phyloP scores from a whole-genome alignment of 1,284 basidiomycete species.

The Lentinula novae-zelandiae region DNA sequence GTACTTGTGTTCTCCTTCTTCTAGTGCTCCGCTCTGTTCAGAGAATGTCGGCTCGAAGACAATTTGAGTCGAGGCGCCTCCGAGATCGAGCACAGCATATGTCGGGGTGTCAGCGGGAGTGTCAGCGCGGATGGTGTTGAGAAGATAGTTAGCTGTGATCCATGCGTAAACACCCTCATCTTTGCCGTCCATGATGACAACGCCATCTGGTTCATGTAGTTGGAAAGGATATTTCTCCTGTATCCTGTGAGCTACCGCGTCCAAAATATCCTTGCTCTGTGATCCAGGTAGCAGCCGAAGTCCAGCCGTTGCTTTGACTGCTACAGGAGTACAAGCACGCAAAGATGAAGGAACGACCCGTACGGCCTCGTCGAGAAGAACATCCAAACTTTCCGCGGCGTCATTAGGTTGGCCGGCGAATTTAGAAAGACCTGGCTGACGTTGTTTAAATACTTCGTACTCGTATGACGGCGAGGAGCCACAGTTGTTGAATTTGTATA shows the following conservation, averaged over 20 bases:
- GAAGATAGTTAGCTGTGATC: conserved; percentile 96
- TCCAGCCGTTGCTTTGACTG: conserved; percentile 95
- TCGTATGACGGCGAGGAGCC: conserved; percentile 77
- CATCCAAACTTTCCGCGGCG: conserved; percentile 81
- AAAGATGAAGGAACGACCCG: conserved; percentile 71
- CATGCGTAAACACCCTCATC: conserved; percentile 98
- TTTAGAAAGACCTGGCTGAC: conserved; percentile 77
- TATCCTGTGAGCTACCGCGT: conserved; percentile 69
- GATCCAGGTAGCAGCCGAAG: conserved; percentile 71
- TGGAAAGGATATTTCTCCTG: conserved; percentile 72
- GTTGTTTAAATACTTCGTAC: conserved; percentile 90
- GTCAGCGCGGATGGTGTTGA: conserved; percentile 67
- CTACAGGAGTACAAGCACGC: conserved; percentile 79
- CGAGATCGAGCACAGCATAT: conserved; percentile 95
- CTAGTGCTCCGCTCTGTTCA: conserved; percentile 47
- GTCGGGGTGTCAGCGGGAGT: conserved; percentile 49
- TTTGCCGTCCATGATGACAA: conserved; percentile 93
- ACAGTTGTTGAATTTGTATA: conserved; percentile 98
- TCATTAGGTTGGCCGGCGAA: conserved; percentile 56
- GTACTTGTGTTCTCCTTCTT: conserved; percentile 94
- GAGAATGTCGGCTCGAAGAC: conserved; percentile 87
- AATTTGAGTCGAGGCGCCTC: conserved; percentile 97
- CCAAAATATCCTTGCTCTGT: conserved; percentile 75
- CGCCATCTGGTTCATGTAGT: conserved; percentile 58
- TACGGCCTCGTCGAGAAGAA: conserved; percentile 79